phyloP scores from a whole-genome alignment of 352 stramenopile species.

The Globisporangium abappressorium region DNA sequence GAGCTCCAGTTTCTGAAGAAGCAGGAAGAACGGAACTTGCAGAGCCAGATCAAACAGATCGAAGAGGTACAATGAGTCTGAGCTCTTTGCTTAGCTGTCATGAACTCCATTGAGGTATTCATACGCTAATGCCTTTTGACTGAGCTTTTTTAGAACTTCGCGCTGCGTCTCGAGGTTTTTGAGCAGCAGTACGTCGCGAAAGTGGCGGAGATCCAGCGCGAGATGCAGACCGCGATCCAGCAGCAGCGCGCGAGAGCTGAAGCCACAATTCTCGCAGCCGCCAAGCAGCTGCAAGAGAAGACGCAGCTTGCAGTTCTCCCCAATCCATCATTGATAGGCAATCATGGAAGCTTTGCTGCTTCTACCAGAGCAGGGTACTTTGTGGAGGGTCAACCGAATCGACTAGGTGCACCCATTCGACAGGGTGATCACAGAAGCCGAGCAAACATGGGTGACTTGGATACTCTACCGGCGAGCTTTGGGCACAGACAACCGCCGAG shows the following conservation, averaged over 20 bases:
- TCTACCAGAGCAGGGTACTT: neutral
- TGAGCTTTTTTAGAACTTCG: constrained; percentile 32
- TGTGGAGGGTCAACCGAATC: neutral
- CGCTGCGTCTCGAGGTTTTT: constrained; percentile 54
- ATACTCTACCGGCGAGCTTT: neutral
- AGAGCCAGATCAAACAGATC: constrained; percentile 44
- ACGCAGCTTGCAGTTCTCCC: constrained; percentile 25
- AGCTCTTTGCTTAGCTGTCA: neutral
- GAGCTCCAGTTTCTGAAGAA: constrained; percentile 52
- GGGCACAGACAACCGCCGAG: neutral
- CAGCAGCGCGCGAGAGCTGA: constrained; percentile 41
- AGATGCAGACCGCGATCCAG: constrained; percentile 47
- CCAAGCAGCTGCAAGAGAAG: constrained; percentile 48
- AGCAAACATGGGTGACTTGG: neutral
- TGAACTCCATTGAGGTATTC: neutral
- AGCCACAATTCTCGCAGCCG: constrained; percentile 30
- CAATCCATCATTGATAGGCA: neutral
- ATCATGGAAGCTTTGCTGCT: neutral
- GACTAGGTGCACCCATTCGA: neutral
- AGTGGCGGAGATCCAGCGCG: constrained; percentile 49
- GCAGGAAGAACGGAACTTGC: constrained; percentile 44
- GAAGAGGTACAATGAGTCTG: constrained; percentile 35
- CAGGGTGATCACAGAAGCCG: neutral
- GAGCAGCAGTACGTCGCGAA: constrained; percentile 60
- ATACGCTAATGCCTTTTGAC: neutral